A percentile compares a stretch with the other conserved stretches of the same genome.
These are phyloP conservation scores for Solanum virginianum DNA, from an alignment of 257 asterid species.

Conservation along the genomic window DNA sequence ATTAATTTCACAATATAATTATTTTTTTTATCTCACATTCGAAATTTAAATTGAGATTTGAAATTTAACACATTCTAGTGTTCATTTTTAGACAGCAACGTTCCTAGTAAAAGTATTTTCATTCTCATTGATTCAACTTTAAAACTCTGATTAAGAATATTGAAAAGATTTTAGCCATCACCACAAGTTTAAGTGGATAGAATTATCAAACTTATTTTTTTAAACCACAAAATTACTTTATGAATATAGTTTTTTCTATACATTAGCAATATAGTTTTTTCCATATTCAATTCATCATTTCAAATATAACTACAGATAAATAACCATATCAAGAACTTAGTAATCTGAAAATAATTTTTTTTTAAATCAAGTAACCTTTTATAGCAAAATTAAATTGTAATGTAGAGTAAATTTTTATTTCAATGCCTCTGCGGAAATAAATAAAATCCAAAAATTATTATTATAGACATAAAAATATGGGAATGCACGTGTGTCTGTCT, in stretches of 20 bases:
- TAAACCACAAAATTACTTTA: too few species aligned
- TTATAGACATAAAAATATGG: slow-evolving; percentile 1
- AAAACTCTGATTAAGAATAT: too few species aligned
- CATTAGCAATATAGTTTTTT: background rate
- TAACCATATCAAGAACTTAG: background rate
- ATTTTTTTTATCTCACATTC: background rate
- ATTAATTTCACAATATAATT: background rate
- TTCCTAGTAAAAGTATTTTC: too few species aligned
- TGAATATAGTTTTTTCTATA: too few species aligned
- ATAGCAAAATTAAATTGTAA: background rate
- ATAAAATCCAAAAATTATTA: background rate
- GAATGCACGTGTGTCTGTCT: slow-evolving; percentile 10
- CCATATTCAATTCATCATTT: background rate
- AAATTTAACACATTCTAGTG: too few species aligned
- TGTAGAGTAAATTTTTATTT: background rate
- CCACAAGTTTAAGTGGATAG: too few species aligned
- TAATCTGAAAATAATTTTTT: background rate
- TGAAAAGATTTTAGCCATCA: too few species aligned
- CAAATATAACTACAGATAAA: background rate
- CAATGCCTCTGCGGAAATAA: background rate
- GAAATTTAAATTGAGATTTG: background rate
- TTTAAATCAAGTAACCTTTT: background rate
- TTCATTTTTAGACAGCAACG: too few species aligned
- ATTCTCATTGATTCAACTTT: too few species aligned
- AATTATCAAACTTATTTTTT: too few species aligned